A percentile compares a stretch with the other conserved stretches of the same genome.
Conservation (phyloP, 257 asterid species). For the Nicotiana undulata region DNA sequence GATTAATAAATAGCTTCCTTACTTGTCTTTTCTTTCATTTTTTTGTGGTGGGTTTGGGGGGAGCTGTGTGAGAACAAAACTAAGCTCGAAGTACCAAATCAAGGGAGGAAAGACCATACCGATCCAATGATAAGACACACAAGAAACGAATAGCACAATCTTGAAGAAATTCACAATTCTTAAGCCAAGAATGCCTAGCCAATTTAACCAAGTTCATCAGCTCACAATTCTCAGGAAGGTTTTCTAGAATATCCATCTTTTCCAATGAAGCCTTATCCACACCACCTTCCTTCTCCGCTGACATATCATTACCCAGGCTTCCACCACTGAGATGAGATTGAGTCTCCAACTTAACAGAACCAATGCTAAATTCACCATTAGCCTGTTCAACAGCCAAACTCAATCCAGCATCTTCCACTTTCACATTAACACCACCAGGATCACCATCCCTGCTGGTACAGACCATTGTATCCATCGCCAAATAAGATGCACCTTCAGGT, state of each 20-base stretch:
- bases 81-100: neutral
- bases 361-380: conserved; percentile 43
- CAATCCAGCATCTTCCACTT: conserved; percentile 42
- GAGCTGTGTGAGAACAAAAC: neutral
- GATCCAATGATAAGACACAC: conserved; percentile 88
- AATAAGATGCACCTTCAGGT: conserved; percentile 31
- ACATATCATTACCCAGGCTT: conserved; percentile 20
- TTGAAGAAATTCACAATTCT: conserved; percentile 89
- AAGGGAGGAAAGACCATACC: conserved; percentile 47
- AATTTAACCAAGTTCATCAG: conserved; percentile 66
- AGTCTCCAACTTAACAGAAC: conserved; percentile 45
- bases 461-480: conserved; percentile 13
- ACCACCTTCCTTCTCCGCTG: conserved; percentile 22
- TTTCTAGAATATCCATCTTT: conserved; percentile 38
- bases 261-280: conserved; percentile 44
- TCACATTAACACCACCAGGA: conserved; percentile 19
- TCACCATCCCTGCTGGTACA: conserved; percentile 28
- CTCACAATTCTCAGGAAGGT: conserved; percentile 56
- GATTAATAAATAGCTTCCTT: neutral
- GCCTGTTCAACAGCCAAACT: conserved; percentile 22
- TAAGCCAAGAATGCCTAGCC: conserved; percentile 86
- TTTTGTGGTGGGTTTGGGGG: neutral
- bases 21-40: neutral
- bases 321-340: conserved; percentile 34
- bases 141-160: conserved; percentile 98